phyloP scores from a whole-genome alignment of 2,329 filamentous ascomycete species.

The Rasamsonia emersonii region DNA sequence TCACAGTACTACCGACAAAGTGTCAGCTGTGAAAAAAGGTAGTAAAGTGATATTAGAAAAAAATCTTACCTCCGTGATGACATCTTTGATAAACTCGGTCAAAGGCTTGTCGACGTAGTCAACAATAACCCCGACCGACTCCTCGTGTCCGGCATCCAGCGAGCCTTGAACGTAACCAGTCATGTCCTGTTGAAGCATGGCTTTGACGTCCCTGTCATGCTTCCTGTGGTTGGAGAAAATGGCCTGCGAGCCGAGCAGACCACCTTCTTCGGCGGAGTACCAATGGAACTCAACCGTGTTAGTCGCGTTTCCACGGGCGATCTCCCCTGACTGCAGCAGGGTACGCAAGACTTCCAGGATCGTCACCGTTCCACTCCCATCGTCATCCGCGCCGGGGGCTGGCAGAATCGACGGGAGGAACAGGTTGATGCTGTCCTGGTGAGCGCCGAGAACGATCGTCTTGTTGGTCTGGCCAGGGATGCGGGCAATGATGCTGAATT shows the following conservation, averaged over 20 bases:
- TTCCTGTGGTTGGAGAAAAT: conserved; percentile 78
- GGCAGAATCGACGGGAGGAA: conserved; percentile 76
- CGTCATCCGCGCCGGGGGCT: conserved; percentile 90
- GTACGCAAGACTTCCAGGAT: conserved; percentile 86
- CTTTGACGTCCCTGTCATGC: conserved; percentile 67
- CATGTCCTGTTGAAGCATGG: conserved; percentile 99
- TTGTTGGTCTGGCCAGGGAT: conserved; percentile 79
- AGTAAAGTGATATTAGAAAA: not conserved
- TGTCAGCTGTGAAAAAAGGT: conserved; percentile 8
- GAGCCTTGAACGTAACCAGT: conserved; percentile 81
- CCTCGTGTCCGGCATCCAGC: conserved; percentile 68
- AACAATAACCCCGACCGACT: conserved; percentile 85
- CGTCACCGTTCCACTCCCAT: conserved; percentile 86
- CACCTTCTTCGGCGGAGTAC: conserved; percentile 87
- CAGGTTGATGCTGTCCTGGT: conserved; percentile 92
- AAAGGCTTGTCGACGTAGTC: conserved; percentile 79
- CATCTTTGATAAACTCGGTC: conserved; percentile 82
- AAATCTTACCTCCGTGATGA: conserved; percentile 57
- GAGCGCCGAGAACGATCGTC: conserved; percentile 81
- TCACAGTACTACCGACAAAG: conserved; percentile 62
- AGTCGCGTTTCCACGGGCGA: conserved; percentile 60
- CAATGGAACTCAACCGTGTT: conserved; percentile 97
- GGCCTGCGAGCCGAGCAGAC: conserved; percentile 77
- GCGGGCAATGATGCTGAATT: conserved; percentile 83
- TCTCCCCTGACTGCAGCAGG: conserved; percentile 62